These are phyloP conservation scores for Colletotrichum camelliae DNA, from an alignment of 2,329 filamentous ascomycete genomes.

Conservation along the genomic window DNA sequence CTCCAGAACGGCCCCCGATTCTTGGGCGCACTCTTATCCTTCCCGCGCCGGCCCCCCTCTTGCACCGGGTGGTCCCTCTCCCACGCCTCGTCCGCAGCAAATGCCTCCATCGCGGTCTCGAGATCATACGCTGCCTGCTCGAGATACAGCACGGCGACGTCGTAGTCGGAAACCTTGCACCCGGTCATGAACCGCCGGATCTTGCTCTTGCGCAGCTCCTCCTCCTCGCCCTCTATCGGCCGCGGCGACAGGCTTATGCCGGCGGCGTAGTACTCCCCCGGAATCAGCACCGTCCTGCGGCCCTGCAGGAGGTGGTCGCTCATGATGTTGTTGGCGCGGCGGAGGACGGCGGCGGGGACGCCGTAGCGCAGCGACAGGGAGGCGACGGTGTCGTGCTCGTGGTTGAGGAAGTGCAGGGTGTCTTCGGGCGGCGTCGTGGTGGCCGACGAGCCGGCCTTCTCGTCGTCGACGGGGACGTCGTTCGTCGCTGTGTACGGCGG, in stretches of 20 bases:
- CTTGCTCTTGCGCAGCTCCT: constrained; percentile 72
- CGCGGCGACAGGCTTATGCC: constrained; percentile 71
- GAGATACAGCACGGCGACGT: constrained; percentile 77
- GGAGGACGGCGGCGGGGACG: constrained; percentile 67
- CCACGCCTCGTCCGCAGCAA: constrained; percentile 77
- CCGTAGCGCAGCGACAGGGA: constrained; percentile 75
- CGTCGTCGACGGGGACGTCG: constrained; percentile 22
- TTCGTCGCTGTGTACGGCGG: constrained; percentile 39
- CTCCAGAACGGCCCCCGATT: constrained; percentile 36
- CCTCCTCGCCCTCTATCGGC: constrained; percentile 76
- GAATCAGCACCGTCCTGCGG: constrained; percentile 73
- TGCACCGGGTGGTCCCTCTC: constrained; percentile 70
- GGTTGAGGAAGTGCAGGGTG: constrained; percentile 76
- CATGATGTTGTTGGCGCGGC: constrained; percentile 72
- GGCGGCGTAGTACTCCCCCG: constrained; percentile 71
- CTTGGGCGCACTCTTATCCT: constrained; percentile 27
- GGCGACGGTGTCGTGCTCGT: constrained; percentile 68
- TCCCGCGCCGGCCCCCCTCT: constrained; percentile 27
- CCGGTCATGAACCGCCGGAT: constrained; percentile 80
- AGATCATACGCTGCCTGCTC: constrained; percentile 73
- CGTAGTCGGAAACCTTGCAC: constrained; percentile 79
- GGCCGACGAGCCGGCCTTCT: constrained; percentile 31
- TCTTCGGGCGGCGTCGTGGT: constrained; percentile 53
- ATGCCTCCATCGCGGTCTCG: constrained; percentile 66
- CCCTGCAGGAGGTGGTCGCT: constrained; percentile 75